Evolutionary conservation across 1,139 yeast genomes (phyloP), one percentile per base, ranked within the genome.

Genomic region (Debaryomyces nepalensis): DNA sequence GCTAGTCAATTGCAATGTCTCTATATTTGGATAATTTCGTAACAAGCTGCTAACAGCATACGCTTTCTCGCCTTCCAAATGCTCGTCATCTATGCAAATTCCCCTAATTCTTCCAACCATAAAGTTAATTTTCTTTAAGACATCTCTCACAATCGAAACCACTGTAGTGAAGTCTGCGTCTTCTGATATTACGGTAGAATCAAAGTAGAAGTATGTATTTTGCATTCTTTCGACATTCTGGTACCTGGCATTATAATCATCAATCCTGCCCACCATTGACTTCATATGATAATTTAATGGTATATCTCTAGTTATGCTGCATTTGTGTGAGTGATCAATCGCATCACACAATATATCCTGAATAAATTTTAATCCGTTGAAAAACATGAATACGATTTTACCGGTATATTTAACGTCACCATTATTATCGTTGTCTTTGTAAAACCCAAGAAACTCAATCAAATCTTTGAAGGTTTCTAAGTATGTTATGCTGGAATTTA

Each of bases 381-480:
- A 70, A 40, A 69, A 70, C 75, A 70, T 70, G 41, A 70, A 69
- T 23, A 68, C 50, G 6, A 68, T 63, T 46, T 64, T 64, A 2
- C 71, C 73, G 6, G 54, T 47, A 42, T 63, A 66, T 14, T 16
- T 29, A 9, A 31, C 26, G 16, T 22, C 20, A 1, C 23, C 15
- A 4, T 32, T 26, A n/a, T 40, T 38, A 11, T 49, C 49, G 22
- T 39, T 38, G 21, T 56, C 49, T 9, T 34, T 34, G 29, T 22
- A 34, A 34, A 34, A 34, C n/a, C 37, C 24, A 18, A 58, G 45
- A 37, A 53, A 55, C 5, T 42, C 24, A 1, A 59, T 45, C 42
- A 68, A 57, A 21, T 59, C 61, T 16, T 54, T 52, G 40, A 68
- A 64, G n/a, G 57, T 52, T 32, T 57, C 56, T 27, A 68, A 53